These are phyloP conservation scores for Aspergillus fijiensis DNA, from an alignment of 2,329 filamentous ascomycete species.

Conservation along the genomic window DNA sequence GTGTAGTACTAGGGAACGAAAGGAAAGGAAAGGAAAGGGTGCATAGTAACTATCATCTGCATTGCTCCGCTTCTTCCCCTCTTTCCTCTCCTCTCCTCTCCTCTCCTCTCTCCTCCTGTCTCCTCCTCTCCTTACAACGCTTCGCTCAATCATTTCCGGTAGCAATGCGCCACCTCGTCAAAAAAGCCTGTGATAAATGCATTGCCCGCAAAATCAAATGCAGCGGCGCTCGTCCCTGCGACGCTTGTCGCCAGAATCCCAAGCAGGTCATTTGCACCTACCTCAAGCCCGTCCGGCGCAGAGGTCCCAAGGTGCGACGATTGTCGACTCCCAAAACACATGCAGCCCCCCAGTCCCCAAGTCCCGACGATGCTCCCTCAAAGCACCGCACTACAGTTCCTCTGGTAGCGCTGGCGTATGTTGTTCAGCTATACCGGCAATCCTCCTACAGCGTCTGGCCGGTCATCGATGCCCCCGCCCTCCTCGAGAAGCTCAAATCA, in stretches of 20 bases:
- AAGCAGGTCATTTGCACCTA: conserved; percentile 28
- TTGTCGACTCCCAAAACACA: not conserved
- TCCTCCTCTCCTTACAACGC: not conserved
- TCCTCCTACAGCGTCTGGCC: conserved; percentile 33
- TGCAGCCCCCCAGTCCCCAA: too few relatives aligned
- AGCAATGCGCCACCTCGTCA: conserved; percentile 20
- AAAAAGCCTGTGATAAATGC: conserved; percentile 32
- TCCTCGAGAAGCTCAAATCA: conserved; percentile 18
- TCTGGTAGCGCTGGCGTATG: conserved; percentile 11
- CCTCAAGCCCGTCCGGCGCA: conserved; percentile 26
- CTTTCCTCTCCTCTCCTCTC: not conserved
- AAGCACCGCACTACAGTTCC: conserved; percentile 9
- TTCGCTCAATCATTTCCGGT: too few relatives aligned
- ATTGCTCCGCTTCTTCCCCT: not conserved
- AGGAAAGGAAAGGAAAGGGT: too few relatives aligned
- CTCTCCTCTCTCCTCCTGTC: not conserved
- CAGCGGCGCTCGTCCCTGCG: conserved; percentile 30
- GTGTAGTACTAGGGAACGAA: too few relatives aligned
- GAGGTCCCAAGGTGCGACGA: conserved; percentile 29
- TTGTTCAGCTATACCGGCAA: conserved; percentile 25
- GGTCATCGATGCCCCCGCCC: conserved; percentile 22
- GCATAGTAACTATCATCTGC: not conserved
- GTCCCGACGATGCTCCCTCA: not conserved
- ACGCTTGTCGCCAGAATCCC: conserved; percentile 23
- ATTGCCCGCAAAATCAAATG: conserved; percentile 34